phyloP scores from a whole-genome alignment of 2,329 filamentous ascomycete genomes.

The Fusarium torulosum region DNA sequence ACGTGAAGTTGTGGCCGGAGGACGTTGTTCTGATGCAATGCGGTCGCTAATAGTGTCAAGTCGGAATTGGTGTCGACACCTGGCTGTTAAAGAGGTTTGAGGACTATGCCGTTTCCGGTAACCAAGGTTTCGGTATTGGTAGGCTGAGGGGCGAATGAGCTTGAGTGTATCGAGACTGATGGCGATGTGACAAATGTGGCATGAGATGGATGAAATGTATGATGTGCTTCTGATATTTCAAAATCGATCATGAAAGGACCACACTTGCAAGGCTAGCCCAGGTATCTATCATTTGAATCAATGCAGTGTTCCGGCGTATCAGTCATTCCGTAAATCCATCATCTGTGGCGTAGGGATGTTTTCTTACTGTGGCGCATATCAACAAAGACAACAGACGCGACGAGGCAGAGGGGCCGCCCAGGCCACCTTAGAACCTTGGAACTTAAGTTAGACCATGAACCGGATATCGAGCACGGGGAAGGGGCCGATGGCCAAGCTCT shows the following conservation, averaged over 20 bases:
- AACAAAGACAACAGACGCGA: neutral
- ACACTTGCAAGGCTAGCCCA: constrained; percentile 5
- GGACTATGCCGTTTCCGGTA: constrained; percentile 32
- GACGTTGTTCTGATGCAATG: constrained; percentile 27
- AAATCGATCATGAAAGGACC: constrained; percentile 11
- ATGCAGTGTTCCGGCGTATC: constrained; percentile 2
- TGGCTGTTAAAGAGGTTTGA: constrained; percentile 26
- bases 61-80: constrained; percentile 37
- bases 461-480: constrained; percentile 26
- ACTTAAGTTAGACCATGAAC: neutral
- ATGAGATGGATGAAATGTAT: neutral
- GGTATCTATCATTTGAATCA: constrained; percentile 6
- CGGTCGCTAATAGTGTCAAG: constrained; percentile 29
- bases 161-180: neutral
- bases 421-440: neutral
- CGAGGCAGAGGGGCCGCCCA: neutral
- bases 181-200: neutral
- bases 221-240: neutral
- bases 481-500: constrained; percentile 31
- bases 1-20: constrained; percentile 14
- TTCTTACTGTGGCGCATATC: neutral
- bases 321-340: constrained; percentile 22
- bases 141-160: neutral
- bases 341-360: neutral
- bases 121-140: constrained; percentile 24